A percentile compares a stretch with the other conserved stretches of the same genome.
These are phyloP conservation scores for Dendrocalamus sinicus DNA, from an alignment of 176 grass and related monocot genomes.

Conservation along the genomic window DNA sequence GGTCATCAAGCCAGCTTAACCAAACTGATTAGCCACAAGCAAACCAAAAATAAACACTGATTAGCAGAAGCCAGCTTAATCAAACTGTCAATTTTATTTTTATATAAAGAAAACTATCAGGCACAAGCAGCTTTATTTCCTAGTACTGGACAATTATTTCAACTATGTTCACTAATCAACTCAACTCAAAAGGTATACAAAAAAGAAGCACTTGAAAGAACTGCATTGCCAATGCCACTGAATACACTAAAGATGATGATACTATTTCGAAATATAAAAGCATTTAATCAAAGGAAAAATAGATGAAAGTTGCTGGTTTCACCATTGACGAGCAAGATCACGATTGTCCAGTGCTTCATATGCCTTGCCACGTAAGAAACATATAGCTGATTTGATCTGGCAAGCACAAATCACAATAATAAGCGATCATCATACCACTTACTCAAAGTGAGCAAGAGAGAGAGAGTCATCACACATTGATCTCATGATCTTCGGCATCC, in stretches of 20 bases:
- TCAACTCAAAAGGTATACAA: constrained; percentile 18
- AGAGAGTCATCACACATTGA: constrained; percentile 62
- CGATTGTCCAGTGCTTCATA: constrained; percentile 95
- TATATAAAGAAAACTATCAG: background rate
- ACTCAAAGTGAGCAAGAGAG: background rate
- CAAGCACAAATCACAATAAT: constrained; percentile 34
- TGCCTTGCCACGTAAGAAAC: constrained; percentile 92
- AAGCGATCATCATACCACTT: constrained; percentile 18
- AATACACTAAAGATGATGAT: constrained; percentile 7
- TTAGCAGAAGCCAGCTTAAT: background rate
- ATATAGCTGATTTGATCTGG: constrained; percentile 93
- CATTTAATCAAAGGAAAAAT: constrained; percentile 4
- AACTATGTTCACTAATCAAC: background rate
- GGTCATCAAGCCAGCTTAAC: constrained; percentile 15
- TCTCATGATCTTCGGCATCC: constrained; percentile 84
- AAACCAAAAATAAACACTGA: constrained; percentile 5
- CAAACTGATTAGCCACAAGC: background rate
- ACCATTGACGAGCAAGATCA: constrained; percentile 90
- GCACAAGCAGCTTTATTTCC: background rate
- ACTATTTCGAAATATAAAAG: constrained; percentile 15
- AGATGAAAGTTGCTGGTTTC: constrained; percentile 23
- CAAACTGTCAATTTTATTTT: constrained; percentile 6
- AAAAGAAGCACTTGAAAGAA: background rate
- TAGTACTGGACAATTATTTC: background rate
- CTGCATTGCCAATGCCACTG: background rate